Evolutionary conservation across 164 flowering plant genomes (phyloP), one percentile per base, ranked within the genome.

Genomic region (Santalum album): DNA sequence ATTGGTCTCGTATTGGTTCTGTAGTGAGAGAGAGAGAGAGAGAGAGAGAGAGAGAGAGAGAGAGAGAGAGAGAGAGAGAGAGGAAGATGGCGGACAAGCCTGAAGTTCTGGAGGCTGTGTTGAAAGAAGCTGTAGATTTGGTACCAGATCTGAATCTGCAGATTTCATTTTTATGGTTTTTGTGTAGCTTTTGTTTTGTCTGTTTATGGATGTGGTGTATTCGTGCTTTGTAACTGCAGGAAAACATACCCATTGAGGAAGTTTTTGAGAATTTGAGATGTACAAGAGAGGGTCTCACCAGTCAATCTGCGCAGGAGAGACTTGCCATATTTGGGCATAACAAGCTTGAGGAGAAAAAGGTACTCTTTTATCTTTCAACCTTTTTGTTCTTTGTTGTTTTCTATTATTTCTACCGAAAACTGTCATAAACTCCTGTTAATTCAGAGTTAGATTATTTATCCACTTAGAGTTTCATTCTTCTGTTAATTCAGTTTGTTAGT

Each of bases 331-430:
- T 84, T 64, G 96, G 96, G 0, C 67, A 81, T 72, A 84, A 87
- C 66, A 87, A 80, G 77, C 87, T 87, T 53, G 96, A 87, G 62
- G 96, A 87, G 73, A 84, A 87, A 65, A 67, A 68, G 83, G 91
- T 74, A 15, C 18, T n/a, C 3, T 6, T 23, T 1, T 66, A n/a
- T 29, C 6, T 29, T 29, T 4, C 34, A 29, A 29, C 34, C n/a
- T 21, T 2, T 21, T n/a, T n/a, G n/a, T n/a, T n/a, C n/a, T n/a
- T n/a, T n/a, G n/a, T n/a, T n/a, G n/a, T n/a, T n/a, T n/a, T 63
- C 25, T 11, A 21, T 7, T 34, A 34, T 38, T 19, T 7, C 44
- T 3, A n/a, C n/a, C n/a, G n/a, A n/a, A n/a, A n/a, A n/a, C n/a
- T n/a, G n/a, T n/a, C n/a, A n/a, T n/a, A n/a, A n/a, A n/a, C n/a